Conservation (phyloP, 192 early-diverging fungal genomes). For the Linnemannia zychae region DNA sequence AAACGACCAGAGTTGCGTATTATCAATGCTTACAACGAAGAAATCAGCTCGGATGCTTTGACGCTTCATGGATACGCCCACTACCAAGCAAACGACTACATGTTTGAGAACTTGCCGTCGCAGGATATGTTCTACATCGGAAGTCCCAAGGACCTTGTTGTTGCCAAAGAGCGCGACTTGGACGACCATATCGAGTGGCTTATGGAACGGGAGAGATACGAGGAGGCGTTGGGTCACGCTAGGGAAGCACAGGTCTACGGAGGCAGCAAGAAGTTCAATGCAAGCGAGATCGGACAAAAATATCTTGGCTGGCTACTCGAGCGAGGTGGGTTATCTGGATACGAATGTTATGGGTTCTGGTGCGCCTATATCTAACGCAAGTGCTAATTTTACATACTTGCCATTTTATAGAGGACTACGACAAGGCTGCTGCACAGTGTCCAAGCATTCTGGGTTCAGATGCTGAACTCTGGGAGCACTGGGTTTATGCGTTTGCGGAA, state of each 20-base stretch:
- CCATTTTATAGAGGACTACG: slow-evolving; percentile 59
- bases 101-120: slow-evolving; percentile 74
- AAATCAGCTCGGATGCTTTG: slow-evolving; percentile 91
- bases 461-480: slow-evolving; percentile 87
- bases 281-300: slow-evolving; percentile 85
- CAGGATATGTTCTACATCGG: slow-evolving; percentile 93
- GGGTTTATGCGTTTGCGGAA: slow-evolving; percentile 92
- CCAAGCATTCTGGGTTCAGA: slow-evolving; percentile 80
- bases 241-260: slow-evolving; percentile 68
- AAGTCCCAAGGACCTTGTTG: slow-evolving; percentile 94
- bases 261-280: slow-evolving; percentile 71
- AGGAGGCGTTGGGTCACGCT: slow-evolving; percentile 80
- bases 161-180: slow-evolving; percentile 88
- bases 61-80: slow-evolving; percentile 87
- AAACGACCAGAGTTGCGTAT: slow-evolving; percentile 92
- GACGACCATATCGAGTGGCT: slow-evolving; percentile 97
- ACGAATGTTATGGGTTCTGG: neutral
- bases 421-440: slow-evolving; percentile 81
- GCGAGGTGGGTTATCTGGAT: slow-evolving; percentile 53
- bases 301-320: slow-evolving; percentile 84
- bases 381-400: slow-evolving; percentile 5
- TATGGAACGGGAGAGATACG: slow-evolving; percentile 82
- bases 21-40: slow-evolving; percentile 84
- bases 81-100: slow-evolving; percentile 96
- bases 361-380: too few species aligned